Evolutionary conservation across 495 filamentous ascomycete species (phyloP).

Genomic region (Penicillium diatomitis): DNA sequence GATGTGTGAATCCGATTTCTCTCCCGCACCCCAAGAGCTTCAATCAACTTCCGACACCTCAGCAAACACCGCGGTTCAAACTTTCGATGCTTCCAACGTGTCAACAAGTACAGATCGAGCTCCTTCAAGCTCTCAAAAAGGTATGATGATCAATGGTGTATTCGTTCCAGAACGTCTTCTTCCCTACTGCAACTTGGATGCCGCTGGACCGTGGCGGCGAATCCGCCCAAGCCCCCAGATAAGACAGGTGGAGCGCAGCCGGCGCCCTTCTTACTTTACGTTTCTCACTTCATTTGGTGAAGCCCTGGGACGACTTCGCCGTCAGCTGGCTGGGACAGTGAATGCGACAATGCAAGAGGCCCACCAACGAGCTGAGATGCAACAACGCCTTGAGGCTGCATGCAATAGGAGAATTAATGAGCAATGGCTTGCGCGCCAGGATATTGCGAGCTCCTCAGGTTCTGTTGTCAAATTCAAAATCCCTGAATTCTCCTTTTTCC

Average conservation of each 20-base stretch:
- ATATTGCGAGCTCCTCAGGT: too few species aligned
- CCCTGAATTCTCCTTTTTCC: too few species aligned
- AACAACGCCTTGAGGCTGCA: too few species aligned
- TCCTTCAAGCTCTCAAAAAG: neutral
- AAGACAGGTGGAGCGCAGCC: neutral
- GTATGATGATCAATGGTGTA: neutral
- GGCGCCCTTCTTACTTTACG: neutral
- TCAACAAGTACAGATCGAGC: neutral
- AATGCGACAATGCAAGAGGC: neutral
- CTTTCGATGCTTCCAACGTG: neutral
- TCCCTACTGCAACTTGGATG: neutral
- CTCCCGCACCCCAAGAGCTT: neutral
- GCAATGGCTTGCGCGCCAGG: too few species aligned
- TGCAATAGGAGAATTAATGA: too few species aligned
- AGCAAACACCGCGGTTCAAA: neutral
- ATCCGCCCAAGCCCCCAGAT: neutral
- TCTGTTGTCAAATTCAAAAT: too few species aligned
- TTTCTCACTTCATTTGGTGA: neutral
- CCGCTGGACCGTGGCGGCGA: neutral
- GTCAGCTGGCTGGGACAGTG: neutral
- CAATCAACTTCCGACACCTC: neutral
- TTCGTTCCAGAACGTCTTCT: neutral
- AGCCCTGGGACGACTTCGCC: neutral
- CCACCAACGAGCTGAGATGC: neutral
- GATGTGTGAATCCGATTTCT: neutral